A percentile compares a stretch with the other conserved stretches of the same genome.
Conservation (phyloP, 2,329 filamentous ascomycete genomes). For the Neocucurbitaria cava region DNA sequence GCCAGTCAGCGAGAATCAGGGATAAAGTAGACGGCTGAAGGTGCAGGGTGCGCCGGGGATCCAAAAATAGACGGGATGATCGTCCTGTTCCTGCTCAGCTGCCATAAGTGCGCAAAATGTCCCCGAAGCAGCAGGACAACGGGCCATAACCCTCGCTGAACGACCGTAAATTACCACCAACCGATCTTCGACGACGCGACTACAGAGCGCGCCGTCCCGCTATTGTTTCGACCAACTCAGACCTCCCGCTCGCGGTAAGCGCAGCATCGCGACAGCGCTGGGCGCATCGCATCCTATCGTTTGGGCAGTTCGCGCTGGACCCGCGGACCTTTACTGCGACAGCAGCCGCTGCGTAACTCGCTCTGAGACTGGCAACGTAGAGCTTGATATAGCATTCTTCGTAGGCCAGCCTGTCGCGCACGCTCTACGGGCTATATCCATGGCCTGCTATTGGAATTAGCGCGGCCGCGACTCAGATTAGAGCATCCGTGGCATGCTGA, state of each 20-base stretch:
- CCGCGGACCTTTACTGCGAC: constrained; percentile 18
- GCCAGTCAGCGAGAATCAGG: not conserved
- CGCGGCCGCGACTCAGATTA: constrained; percentile 26
- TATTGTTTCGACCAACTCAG: constrained; percentile 14
- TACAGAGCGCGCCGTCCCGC: constrained; percentile 11
- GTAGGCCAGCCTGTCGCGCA: constrained; percentile 11
- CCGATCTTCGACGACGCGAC: constrained; percentile 22
- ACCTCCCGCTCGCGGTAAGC: constrained; percentile 1
- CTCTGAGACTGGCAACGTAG: not conserved
- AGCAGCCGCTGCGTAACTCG: constrained; percentile 11
- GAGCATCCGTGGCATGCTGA: constrained; percentile 43
- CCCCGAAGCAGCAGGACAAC: constrained; percentile 31
- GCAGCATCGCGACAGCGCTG: constrained; percentile 27
- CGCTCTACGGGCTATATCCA: constrained; percentile 19
- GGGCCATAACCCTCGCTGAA: constrained; percentile 23
- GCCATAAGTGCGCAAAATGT: constrained; percentile 32
- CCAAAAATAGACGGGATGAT: constrained; percentile 26
- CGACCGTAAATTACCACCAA: constrained; percentile 38
- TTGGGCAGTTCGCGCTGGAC: constrained; percentile 25
- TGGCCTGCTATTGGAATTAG: constrained; percentile 28
- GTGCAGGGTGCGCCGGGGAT: constrained; percentile 18
- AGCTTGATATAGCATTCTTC: not conserved
- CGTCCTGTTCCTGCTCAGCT: constrained; percentile 16
- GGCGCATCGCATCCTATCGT: constrained; percentile 39
- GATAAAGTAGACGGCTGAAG: constrained; percentile 6